Evolutionary conservation across 305 asterid genomes (phyloP).

Genomic region (Stenogyne calaminthoides): DNA sequence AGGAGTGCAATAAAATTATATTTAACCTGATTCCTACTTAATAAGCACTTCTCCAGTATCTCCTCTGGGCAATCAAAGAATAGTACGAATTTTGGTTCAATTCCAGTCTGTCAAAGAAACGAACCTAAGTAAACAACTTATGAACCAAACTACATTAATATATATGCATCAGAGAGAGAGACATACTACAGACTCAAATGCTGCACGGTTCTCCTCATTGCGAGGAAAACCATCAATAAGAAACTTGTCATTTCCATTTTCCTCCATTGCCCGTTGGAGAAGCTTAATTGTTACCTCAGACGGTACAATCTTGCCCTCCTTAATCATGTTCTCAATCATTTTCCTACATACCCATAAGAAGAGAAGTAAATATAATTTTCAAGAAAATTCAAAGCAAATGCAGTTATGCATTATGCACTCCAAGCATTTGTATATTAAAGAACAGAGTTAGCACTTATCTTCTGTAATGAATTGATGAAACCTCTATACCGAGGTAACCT

Average conservation of each 20-base stretch:
- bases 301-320: conserved; percentile 86
- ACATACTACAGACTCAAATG: conserved; percentile 78
- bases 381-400: conserved; percentile 1
- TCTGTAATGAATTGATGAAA: conserved; percentile 13
- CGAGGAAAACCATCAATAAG: conserved; percentile 96
- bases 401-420: background rate
- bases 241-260: conserved; percentile 76
- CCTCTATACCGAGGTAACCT: too few species aligned
- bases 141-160: background rate
- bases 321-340: conserved; percentile 85
- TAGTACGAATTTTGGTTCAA: conserved; percentile 75
- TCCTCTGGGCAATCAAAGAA: conserved; percentile 84
- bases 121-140: background rate
- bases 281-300: conserved; percentile 83
- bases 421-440: background rate
- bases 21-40: conserved; percentile 77
- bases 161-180: background rate
- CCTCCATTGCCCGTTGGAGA: conserved; percentile 75
- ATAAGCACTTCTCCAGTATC: conserved; percentile 85
- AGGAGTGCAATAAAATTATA: background rate
- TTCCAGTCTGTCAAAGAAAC: conserved; percentile 63
- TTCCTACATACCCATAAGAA: conserved; percentile 42
- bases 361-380: background rate
- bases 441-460: background rate
- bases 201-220: conserved; percentile 89